phyloP scores from a whole-genome alignment of 352 stramenopile genomes.

The Phytophthora podocarpi region DNA sequence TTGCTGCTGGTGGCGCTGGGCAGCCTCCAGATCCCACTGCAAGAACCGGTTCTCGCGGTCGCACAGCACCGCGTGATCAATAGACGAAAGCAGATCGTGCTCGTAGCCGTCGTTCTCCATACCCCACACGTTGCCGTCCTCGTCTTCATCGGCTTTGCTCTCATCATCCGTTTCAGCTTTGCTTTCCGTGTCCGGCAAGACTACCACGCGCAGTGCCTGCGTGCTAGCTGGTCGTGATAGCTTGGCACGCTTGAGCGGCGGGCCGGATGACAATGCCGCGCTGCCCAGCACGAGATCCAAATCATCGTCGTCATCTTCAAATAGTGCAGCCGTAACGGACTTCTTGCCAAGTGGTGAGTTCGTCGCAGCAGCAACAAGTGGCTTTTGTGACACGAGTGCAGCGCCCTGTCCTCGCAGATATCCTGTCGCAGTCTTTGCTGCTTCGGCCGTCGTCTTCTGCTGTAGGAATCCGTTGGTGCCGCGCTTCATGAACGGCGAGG shows the following conservation, averaged over 20 bases:
- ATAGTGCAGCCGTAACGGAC: constrained; percentile 54
- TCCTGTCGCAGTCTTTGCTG: constrained; percentile 9
- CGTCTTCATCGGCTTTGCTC: constrained; percentile 51
- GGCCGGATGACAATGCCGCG: constrained; percentile 12
- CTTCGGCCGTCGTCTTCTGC: constrained; percentile 23
- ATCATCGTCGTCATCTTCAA: constrained; percentile 55
- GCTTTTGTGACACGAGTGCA: constrained; percentile 16
- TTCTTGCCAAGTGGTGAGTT: constrained; percentile 43
- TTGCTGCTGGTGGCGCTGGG: constrained; percentile 43
- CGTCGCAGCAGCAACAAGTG: constrained; percentile 18
- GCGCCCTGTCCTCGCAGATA: constrained; percentile 21
- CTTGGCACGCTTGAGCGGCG: constrained; percentile 40
- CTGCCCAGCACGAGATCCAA: constrained; percentile 25
- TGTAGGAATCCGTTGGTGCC: constrained; percentile 30
- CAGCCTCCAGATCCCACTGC: constrained; percentile 73
- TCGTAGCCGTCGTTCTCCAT: constrained; percentile 75
- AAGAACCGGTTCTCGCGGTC: constrained; percentile 85
- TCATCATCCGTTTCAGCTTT: constrained; percentile 37
- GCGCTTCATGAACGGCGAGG: constrained; percentile 37
- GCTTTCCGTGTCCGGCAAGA: constrained; percentile 17
- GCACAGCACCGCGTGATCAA: constrained; percentile 80
- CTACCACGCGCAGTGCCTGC: constrained; percentile 14
- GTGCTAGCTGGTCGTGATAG: constrained; percentile 18
- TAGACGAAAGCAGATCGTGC: constrained; percentile 73
- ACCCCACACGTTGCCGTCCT: constrained; percentile 70